Evolutionary conservation across 805 yeast species (phyloP).

Genomic region (Nakazawaea pomicola): DNA sequence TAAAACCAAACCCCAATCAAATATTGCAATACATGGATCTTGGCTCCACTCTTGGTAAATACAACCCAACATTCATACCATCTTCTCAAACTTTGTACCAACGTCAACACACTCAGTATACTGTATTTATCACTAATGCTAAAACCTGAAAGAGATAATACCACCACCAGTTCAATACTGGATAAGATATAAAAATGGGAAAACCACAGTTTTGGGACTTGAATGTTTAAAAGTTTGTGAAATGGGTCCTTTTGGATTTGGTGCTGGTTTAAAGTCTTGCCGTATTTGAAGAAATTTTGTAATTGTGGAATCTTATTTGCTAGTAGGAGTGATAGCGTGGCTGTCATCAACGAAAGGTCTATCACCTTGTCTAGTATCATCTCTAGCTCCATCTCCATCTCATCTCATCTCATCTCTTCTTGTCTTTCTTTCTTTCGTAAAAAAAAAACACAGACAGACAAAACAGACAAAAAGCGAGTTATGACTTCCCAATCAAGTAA

Average conservation of each 20-base stretch:
- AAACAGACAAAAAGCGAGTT: too few species aligned
- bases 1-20: conserved; percentile 61
- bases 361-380: background rate
- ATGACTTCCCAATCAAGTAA: too few species aligned
- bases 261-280: conserved; percentile 31
- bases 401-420: background rate
- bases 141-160: conserved; percentile 16
- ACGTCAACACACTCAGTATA: conserved; percentile 21
- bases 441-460: background rate
- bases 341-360: conserved; percentile 8
- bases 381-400: background rate
- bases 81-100: conserved; percentile 54
- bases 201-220: conserved; percentile 63
- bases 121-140: conserved; percentile 8
- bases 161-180: conserved; percentile 23
- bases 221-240: conserved; percentile 24
- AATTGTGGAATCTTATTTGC: conserved; percentile 28
- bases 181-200: conserved; percentile 56
- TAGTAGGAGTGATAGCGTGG: conserved; percentile 21
- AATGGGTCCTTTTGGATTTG: conserved; percentile 5
- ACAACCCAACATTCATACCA: conserved; percentile 48
- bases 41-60: conserved; percentile 40
- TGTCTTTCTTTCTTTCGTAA: background rate
- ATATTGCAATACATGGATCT: conserved; percentile 65
- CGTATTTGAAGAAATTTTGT: conserved; percentile 36